These are phyloP conservation scores for Aspergillus tanneri DNA, from an alignment of 2,329 filamentous ascomycete genomes.

Conservation along the genomic window DNA sequence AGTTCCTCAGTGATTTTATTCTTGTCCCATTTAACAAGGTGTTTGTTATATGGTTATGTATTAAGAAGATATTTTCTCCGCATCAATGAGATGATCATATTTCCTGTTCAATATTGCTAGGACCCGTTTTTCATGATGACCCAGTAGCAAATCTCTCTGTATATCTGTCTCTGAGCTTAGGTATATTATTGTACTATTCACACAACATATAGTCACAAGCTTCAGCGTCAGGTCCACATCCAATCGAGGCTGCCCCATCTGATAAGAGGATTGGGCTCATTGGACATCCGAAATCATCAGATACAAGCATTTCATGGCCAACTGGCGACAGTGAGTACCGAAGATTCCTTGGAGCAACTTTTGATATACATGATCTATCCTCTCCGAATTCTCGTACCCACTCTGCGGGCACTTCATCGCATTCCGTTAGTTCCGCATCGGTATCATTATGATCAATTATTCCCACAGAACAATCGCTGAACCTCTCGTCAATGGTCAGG, in stretches of 20 bases:
- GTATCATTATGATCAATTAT: not conserved
- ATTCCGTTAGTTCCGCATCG: no score
- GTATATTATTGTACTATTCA: not conserved
- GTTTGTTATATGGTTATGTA: not conserved
- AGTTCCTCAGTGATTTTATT: not conserved
- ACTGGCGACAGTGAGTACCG: no score
- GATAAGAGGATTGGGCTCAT: not conserved
- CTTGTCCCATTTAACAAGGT: not conserved
- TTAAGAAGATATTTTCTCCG: not conserved
- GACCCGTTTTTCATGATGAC: no score
- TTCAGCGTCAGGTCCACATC: not conserved
- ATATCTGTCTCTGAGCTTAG: not conserved
- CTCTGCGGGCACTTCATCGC: no score
- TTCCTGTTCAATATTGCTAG: not conserved
- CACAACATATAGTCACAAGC: not conserved
- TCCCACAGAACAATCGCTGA: not conserved
- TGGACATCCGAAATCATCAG: not conserved
- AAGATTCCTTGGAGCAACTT: no score
- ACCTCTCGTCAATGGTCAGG: slow-evolving; percentile 7
- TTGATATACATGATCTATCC: no score
- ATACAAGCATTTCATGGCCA: not conserved
- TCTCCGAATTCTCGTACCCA: no score
- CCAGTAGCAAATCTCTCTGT: not conserved
- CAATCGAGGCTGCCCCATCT: not conserved
- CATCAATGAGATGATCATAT: not conserved